Evolutionary conservation across 2,329 filamentous ascomycete species (phyloP), one percentile per base, ranked within the genome.

Genomic region (Apiospora sp.): DNA sequence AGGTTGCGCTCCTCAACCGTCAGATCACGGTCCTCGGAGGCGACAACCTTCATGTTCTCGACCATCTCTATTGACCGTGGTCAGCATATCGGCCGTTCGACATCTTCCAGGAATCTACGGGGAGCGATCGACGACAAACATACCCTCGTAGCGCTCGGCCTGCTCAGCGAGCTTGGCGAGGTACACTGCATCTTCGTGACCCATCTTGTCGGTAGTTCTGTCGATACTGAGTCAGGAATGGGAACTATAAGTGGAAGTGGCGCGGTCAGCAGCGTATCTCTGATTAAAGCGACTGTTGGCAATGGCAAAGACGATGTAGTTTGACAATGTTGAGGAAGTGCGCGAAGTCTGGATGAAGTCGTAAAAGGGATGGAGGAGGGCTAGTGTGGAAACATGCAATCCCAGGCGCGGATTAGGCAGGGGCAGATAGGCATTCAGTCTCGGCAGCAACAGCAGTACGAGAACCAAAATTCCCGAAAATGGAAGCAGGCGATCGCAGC

Each of bases 91-190:
- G 68, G 16, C 46, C 68, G 48, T 22, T 41, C 48, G n/a, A 22
- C 8, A 10, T n/a, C 24, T 30, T 69, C 24, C 19, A 49, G 27
- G 16, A 30, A 12, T 49, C 4, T 49, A 49, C 41, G 19, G 67
- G 41, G 43, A 46, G 16, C 22, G 48, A 49, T 46, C 27, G 43
- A 44, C 27, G 27, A 24, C 48, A 24, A 71, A 86, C 90, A 82
- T 88, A 98, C 96, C 96, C 90, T 99, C 96, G 88, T 99, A 99
- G 86, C 96, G 96, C 92, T 99, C 96, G 87, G 96, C 96, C 92
- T 99, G 96, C 93, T 99, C 96, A 85, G 96, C 96, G 86, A 99
- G 94, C 95, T 98, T 98, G 88, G 96, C 96, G 86, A 98, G 93
- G 87, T 98, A 98, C 84, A 99, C 96, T 82, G 95, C 96, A 89